Evolutionary conservation across 495 filamentous ascomycete species (phyloP).

Genomic region (Niebla homalea): DNA sequence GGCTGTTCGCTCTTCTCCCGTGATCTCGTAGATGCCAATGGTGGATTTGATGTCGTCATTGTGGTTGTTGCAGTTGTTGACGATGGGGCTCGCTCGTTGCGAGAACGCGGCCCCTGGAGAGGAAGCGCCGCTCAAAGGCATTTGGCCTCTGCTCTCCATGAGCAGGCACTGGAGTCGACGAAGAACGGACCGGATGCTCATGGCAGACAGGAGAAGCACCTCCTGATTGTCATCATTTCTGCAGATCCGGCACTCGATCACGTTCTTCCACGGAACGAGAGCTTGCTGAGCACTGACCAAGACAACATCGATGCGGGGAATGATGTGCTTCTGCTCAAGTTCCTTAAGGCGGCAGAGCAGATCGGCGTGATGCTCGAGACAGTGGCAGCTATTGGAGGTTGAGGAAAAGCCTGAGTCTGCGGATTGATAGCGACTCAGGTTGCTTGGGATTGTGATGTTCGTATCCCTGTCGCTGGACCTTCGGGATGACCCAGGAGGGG

Average conservation of each 20-base stretch:
- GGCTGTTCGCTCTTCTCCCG: slow-evolving; percentile 2
- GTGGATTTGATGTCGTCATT: slow-evolving; percentile 2
- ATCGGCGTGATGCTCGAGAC: slow-evolving; percentile 4
- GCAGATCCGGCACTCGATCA: slow-evolving; percentile 8
- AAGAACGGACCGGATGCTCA: slow-evolving; percentile 3
- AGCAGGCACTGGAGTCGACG: slow-evolving; percentile 1
- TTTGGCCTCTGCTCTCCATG: neutral
- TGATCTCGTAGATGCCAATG: slow-evolving; percentile 7
- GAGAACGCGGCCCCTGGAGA: neutral
- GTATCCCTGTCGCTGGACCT: slow-evolving; percentile 2
- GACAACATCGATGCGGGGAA: slow-evolving; percentile 8
- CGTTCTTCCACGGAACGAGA: slow-evolving; percentile 5
- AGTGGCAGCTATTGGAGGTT: slow-evolving; percentile 4
- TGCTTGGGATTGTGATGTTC: neutral
- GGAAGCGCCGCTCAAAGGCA: slow-evolving; percentile 1
- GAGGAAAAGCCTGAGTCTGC: neutral
- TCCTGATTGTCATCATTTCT: slow-evolving; percentile 9
- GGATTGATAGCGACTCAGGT: slow-evolving; percentile 3
- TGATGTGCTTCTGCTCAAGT: slow-evolving; percentile 6
- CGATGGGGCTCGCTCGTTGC: neutral
- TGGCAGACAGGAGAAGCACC: slow-evolving; percentile 6
- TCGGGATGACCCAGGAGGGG: neutral
- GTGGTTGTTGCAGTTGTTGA: neutral
- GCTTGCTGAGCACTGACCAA: slow-evolving; percentile 8
- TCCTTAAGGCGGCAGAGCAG: slow-evolving; percentile 8